Base-by-base conservation (phyloP, 2,329 filamentous ascomycete genomes). In the Camillea tinctor region DNA sequence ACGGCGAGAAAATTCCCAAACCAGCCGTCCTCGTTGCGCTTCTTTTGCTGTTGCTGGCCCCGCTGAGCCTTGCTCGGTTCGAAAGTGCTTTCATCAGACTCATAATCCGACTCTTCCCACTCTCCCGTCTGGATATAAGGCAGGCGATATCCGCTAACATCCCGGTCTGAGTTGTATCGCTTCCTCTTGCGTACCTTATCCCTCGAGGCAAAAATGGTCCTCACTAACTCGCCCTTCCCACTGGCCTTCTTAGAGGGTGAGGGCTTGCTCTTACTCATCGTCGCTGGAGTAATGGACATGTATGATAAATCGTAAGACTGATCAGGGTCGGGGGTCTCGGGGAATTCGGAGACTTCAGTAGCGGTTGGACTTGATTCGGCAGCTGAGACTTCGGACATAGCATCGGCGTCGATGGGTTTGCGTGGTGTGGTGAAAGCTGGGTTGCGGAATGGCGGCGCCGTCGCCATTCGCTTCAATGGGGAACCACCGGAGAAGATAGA, bases 221-320 rank as follows among this genome's bases (percentile, higher is more conserved):
- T 75, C 83, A 79, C 2, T 55, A 91, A 84, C 66, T 91, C 88
- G 51, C 88, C 89, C 65, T 85, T 83, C 1, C 89, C 89, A 0
- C 89, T 72, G 9, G 75, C 76, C 75, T 66, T 79, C 68, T 68
- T 80, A 60, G 63, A 73, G 54, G 63, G 70, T 60, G 69, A 57
- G 22, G 74, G 72, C 59, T 76, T 80, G 55, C 74, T 75, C 61
- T 80, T 81, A 56, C 79, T 80, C 26, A 77, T 72, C 7, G 78
- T 74, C 63, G 81, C 82, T 59, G 81, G 81, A 1, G 81, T 81
- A 22, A 83, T 74, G 17, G 80, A 75, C 75, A 82, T 77, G 57
- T 74, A 76, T 26, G 62, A 62, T 23, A 78, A 64, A 54, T 80
- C 78, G 56, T 75, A 73, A 21, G 76, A 76, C 20, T 75, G 75